These are phyloP conservation scores for Cyclotella choctawhatcheeana DNA, from an alignment of 108 stramenopile genomes.

Conservation along the genomic window DNA sequence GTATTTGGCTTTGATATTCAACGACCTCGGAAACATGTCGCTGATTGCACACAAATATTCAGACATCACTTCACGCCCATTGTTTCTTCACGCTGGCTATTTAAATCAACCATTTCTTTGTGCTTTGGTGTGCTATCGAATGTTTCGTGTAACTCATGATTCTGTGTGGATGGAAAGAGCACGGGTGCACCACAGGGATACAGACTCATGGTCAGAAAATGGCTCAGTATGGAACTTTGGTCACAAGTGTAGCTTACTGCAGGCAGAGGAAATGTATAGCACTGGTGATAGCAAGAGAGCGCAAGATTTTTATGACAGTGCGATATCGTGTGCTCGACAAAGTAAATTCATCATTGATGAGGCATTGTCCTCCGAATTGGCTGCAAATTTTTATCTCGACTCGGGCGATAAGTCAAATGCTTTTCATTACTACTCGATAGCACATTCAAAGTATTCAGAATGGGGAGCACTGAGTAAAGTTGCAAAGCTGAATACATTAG, in stretches of 20 bases:
- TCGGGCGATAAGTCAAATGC: background rate
- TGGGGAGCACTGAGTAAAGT: conserved; percentile 24
- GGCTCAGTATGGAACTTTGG: conserved; percentile 25
- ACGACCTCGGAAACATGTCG: too few species aligned
- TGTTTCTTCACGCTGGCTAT: too few species aligned
- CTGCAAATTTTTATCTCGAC: conserved; percentile 19
- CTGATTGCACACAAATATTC: too few species aligned
- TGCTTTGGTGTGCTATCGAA: too few species aligned
- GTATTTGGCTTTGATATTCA: too few species aligned
- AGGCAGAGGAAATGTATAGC: conserved; percentile 25
- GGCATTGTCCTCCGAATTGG: conserved; percentile 22
- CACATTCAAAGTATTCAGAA: conserved; percentile 10
- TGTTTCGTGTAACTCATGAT: too few species aligned
- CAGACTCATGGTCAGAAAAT: background rate
- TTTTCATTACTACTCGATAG: conserved; percentile 3
- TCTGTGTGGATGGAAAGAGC: background rate
- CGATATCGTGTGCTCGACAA: conserved; percentile 8
- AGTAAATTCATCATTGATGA: conserved; percentile 21
- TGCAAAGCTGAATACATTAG: background rate
- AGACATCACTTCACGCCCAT: too few species aligned
- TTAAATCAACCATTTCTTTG: too few species aligned
- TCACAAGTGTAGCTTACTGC: conserved; percentile 11
- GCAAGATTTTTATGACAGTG: conserved; percentile 11
- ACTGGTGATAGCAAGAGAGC: conserved; percentile 7
- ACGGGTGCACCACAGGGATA: background rate